Evolutionary conservation across 2,329 filamentous ascomycete species (phyloP).

Genomic region (Alternaria sp.): DNA sequence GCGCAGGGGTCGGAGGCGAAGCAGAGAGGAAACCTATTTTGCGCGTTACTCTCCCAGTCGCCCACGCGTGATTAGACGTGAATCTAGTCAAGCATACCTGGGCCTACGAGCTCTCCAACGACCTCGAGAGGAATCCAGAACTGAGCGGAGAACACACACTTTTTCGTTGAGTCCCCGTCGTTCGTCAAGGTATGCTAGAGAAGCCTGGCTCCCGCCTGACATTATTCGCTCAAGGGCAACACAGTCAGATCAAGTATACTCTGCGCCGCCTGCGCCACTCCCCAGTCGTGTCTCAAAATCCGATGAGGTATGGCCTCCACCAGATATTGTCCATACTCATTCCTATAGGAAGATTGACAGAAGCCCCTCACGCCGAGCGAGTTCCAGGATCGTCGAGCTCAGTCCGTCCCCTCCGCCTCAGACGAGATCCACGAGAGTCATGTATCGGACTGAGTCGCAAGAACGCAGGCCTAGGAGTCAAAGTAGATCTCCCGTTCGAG

Average conservation of each 20-base stretch:
- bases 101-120: conserved; percentile 38
- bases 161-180: conserved; percentile 33
- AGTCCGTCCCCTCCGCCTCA: conserved; percentile 36
- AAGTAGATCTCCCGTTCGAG: conserved; percentile 22
- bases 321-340: conserved; percentile 36
- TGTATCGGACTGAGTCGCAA: conserved; percentile 26
- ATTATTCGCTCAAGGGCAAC: conserved; percentile 18
- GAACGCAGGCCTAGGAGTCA: conserved; percentile 22
- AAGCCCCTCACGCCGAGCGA: conserved; percentile 15
- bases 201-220: conserved; percentile 30
- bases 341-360: conserved; percentile 23
- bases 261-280: conserved; percentile 6
- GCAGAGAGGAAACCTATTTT: conserved; percentile 30
- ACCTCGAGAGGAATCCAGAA: conserved; percentile 15
- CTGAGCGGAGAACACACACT: conserved; percentile 20
- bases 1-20: conserved; percentile 33
- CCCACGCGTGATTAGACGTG: conserved; percentile 23
- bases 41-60: conserved; percentile 28
- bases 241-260: conserved; percentile 1
- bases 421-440: conserved; percentile 20
- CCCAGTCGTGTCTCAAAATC: conserved; percentile 12
- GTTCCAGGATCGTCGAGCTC: conserved; percentile 33
- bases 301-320: conserved; percentile 34
- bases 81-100: conserved; percentile 32
- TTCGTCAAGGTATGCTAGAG: conserved; percentile 25